Evolutionary conservation across 2,329 filamentous ascomycete species (phyloP).

Genomic region (Paracoccidioides brasiliensis): DNA sequence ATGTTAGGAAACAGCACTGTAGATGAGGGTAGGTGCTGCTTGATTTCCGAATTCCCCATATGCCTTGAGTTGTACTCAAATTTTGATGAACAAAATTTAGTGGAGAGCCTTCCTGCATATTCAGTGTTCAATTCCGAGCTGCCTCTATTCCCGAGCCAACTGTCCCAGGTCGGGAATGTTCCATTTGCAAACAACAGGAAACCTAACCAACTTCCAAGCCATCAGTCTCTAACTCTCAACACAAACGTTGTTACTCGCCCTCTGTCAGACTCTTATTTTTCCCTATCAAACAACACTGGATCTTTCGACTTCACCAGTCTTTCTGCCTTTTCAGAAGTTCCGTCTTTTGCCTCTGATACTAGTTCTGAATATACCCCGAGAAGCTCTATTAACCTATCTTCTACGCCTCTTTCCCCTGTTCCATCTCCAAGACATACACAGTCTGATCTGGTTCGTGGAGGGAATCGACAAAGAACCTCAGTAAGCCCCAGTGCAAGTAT

Average conservation of each 20-base stretch:
- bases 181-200: constrained; percentile 1
- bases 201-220: constrained; percentile 4
- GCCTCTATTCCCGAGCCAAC: background rate
- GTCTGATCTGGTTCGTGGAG: constrained; percentile 39
- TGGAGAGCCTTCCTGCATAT: background rate
- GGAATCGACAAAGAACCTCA: constrained; percentile 56
- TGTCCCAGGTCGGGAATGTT: background rate
- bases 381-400: constrained; percentile 54
- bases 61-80: background rate
- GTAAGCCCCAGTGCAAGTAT: constrained; percentile 56
- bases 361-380: constrained; percentile 46
- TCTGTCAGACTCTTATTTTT: constrained; percentile 61
- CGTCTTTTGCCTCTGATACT: constrained; percentile 37
- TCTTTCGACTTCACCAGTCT: constrained; percentile 53
- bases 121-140: background rate
- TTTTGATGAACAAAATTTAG: constrained; percentile 1
- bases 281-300: constrained; percentile 46
- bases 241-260: constrained; percentile 33
- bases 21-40: constrained; percentile 3
- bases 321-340: constrained; percentile 58
- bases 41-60: background rate
- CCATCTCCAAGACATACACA: constrained; percentile 57
- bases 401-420: constrained; percentile 58
- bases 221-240: constrained; percentile 9
- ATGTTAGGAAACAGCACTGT: background rate